Conservation (phyloP, 2,329 filamentous ascomycete genomes). For the Zymoseptoria tritici region DNA sequence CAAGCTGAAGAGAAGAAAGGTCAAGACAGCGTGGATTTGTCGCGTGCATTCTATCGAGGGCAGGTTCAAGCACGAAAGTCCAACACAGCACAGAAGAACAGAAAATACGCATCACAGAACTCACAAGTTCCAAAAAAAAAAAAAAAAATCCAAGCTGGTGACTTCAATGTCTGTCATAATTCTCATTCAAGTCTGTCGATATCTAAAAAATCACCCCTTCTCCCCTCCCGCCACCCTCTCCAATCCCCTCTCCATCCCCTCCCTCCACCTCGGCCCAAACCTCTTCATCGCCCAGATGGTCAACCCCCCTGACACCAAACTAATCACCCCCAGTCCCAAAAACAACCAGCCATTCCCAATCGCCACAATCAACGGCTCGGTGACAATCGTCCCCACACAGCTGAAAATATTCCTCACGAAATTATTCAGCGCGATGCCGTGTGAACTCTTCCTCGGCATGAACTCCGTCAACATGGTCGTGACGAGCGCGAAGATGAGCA, state of each 20-base stretch:
- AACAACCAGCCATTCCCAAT: slow-evolving; percentile 74
- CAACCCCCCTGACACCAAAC: slow-evolving; percentile 20
- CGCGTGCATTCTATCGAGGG: too few relatives aligned
- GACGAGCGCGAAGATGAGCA: slow-evolving; percentile 66
- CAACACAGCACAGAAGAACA: too few relatives aligned
- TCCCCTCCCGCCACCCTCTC: slow-evolving; percentile 24
- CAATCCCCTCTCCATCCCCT: slow-evolving; percentile 25
- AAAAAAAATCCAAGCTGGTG: too few relatives aligned
- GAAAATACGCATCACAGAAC: too few relatives aligned
- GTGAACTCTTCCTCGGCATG: slow-evolving; percentile 61
- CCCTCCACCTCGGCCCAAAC: slow-evolving; percentile 27
- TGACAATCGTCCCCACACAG: slow-evolving; percentile 62
- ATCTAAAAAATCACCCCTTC: not conserved
- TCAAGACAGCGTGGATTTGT: too few relatives aligned
- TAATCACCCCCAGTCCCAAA: slow-evolving; percentile 43
- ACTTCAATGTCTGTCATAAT: too few relatives aligned
- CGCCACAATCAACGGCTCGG: slow-evolving; percentile 60
- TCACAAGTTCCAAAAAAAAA: too few relatives aligned
- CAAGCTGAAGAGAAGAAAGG: too few relatives aligned
- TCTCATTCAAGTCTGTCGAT: too few relatives aligned
- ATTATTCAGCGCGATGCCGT: slow-evolving; percentile 73
- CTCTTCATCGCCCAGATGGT: slow-evolving; percentile 30
- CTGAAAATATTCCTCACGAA: slow-evolving; percentile 72
- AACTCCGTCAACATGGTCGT: slow-evolving; percentile 85
- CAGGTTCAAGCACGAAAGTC: too few relatives aligned